phyloP scores from a whole-genome alignment of 148 eudicot genomes.

The Bassia scoparia region DNA sequence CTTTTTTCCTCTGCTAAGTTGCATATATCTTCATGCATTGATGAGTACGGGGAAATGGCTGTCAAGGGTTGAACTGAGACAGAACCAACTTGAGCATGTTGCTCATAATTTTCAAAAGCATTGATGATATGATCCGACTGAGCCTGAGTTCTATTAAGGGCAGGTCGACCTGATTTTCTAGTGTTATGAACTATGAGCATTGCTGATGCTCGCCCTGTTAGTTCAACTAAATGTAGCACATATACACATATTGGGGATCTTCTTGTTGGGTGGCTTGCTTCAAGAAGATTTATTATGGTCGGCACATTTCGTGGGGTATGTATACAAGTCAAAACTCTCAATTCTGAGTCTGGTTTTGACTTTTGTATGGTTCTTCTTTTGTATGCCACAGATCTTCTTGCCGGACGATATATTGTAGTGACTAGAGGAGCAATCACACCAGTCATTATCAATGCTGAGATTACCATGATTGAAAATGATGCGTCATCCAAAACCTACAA shows the following conservation, averaged over 20 bases:
- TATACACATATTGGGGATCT: slow-evolving; percentile 53
- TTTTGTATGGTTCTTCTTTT: slow-evolving; percentile 70
- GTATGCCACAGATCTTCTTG: slow-evolving; percentile 53
- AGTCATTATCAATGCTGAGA: slow-evolving; percentile 68
- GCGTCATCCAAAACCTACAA: slow-evolving; percentile 65
- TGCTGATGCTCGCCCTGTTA: slow-evolving; percentile 69
- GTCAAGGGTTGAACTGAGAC: slow-evolving; percentile 62
- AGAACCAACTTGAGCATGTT: slow-evolving; percentile 36
- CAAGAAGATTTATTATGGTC: slow-evolving; percentile 67
- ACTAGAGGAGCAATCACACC: slow-evolving; percentile 61
- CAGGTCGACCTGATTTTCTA: slow-evolving; percentile 50
- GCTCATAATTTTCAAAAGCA: slow-evolving; percentile 61
- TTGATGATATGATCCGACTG: slow-evolving; percentile 83
- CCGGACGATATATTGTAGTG: slow-evolving; percentile 60
- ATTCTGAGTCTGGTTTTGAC: slow-evolving; percentile 58
- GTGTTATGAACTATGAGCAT: slow-evolving; percentile 81
- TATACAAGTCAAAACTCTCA: slow-evolving; percentile 61
- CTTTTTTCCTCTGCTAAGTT: slow-evolving; percentile 57
- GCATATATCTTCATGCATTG: slow-evolving; percentile 73
- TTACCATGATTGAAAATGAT: slow-evolving; percentile 73
- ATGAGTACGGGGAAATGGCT: slow-evolving; percentile 62
- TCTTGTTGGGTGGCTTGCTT: slow-evolving; percentile 54
- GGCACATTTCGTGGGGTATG: slow-evolving; percentile 70
- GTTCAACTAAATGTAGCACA: slow-evolving; percentile 54
- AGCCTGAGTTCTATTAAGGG: slow-evolving; percentile 64